Conservation (phyloP, 2,329 filamentous ascomycete genomes). For the Ophiostoma quercus region DNA sequence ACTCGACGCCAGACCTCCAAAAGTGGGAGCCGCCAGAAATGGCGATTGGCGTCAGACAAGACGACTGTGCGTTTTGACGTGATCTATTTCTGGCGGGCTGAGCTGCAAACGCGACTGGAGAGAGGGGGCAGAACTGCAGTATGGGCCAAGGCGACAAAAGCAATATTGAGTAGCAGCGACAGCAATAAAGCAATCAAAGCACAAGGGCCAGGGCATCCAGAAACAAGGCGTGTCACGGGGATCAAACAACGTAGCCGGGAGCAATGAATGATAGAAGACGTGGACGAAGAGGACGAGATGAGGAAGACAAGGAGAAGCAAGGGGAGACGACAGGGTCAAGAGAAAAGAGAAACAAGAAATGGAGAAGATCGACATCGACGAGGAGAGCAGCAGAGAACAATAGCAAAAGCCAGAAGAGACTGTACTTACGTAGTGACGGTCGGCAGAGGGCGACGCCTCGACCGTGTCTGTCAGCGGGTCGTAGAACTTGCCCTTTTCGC, state of each 20-base stretch:
- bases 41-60: constrained; percentile 23
- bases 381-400: neutral
- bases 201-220: neutral
- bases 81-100: neutral
- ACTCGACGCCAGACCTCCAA: constrained; percentile 2
- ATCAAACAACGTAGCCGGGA: neutral
- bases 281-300: neutral
- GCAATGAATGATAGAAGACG: neutral
- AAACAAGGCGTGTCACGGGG: neutral
- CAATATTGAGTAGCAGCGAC: neutral
- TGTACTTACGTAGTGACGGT: constrained; percentile 40
- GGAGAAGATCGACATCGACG: constrained; percentile 14
- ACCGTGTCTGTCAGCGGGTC: constrained; percentile 50
- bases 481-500: constrained; percentile 43
- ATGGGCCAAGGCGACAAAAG: neutral
- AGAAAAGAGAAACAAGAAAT: neutral
- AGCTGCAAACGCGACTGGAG: constrained; percentile 19
- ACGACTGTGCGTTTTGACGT: constrained; percentile 11
- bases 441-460: constrained; percentile 32
- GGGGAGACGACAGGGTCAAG: neutral
- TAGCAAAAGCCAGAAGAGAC: neutral
- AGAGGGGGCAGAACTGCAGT: neutral
- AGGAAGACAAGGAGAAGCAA: neutral
- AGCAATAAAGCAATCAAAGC: neutral
- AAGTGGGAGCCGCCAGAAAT: constrained; percentile 7